Evolutionary conservation across 208 protist species (phyloP), one percentile per base, ranked within the genome.

Genomic region (Leptomonas seymouri): DNA sequence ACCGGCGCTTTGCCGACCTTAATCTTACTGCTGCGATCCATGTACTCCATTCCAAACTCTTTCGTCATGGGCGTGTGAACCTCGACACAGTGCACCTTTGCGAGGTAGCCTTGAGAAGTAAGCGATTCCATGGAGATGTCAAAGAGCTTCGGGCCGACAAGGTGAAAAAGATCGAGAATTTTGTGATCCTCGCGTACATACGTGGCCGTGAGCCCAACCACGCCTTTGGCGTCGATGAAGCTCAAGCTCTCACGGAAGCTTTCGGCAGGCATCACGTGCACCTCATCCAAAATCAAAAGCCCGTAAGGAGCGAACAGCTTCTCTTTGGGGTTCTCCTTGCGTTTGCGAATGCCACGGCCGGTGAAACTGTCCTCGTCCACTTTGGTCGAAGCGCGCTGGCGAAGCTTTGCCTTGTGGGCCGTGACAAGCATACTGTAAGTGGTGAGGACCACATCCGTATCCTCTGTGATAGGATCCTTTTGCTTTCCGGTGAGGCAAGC

Each of bases 141-240:
- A 81, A 98, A 99, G 41, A 99, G 84, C 77, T 99, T 99, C 16
- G 99, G 99, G 2, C 99, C 99, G 50, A 99, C 99, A 8, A 99
- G 86, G 78, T 98, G 98, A 56, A 99, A 98, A 1, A 99, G 80
- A 76, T 99, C 97, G 16, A 89, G 78, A 61, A 99, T 99, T 62
- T 96, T 97, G 45, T 98, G 85, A 86, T 99, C 99, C 79, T 99
- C 99, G 18, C 94, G 87, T 12, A 97, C 90, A 67, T 96, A 94
- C 20, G 95, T 98, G 25, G 93, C 97, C 14, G 98, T 99, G 11
- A 99, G 92, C 31, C 99, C 99, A 3, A 99, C 76, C 67, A 99
- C 99, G 58, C 93, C 98, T 74, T 99, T 98, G 1, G 98, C 90
- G 36, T 96, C 82, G 7, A 98, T 75, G 16, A 91, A 87, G 28